Evolutionary conservation across 148 eudicot genomes (phyloP), one percentile per base, ranked within the genome.

Genomic region (Rhododendron henanense): DNA sequence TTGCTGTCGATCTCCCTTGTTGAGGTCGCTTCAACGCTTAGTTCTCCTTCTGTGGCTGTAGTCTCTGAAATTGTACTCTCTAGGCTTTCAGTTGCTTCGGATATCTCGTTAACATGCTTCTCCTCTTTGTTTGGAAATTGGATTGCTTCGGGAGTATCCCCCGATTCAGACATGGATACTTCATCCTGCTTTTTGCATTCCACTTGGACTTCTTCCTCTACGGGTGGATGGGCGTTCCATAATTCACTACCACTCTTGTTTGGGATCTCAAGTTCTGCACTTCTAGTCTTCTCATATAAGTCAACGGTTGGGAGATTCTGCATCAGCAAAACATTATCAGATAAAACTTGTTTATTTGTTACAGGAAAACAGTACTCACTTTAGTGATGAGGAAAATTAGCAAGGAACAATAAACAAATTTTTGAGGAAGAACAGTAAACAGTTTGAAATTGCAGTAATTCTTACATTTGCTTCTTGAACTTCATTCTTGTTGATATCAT

Each of bases 401-500:
- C 21, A 47, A 28, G 10, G 23, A 37, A 37, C 33, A 5, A n/a
- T 81, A 59, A 55, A 1, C n/a, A 82, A 55, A 5, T 55, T 14
- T 15, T 50, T 10, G 3, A 50, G 15, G 16, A 50, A 50, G 16
- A 50, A 50, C 55, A 55, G 6, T 16, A 10, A 31, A 53, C 18
- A 80, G 53, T 31, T 71, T 3, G 74, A 21, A 71, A 10, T 21
- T 83, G 63, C 55, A 10, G 45, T 45, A 55, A 73, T 71, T 73
- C 71, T 84, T 8, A 87, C 89, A 85, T 87, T 82, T 75, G 35
- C 78, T 79, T 69, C 87, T 51, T 77, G 87, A 80, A 53, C 71
- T 69, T 71, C 79, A 37, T 39, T 59, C 59, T 28, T 50, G 57
- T 80, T 39, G 47, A 80, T 81, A 10, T 85, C 87, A 85, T 63